Percentiles rank a stretch among this genome's conserved stretches.
Conservation (phyloP, 805 yeast genomes). For the Nakazawaea ernobii region DNA sequence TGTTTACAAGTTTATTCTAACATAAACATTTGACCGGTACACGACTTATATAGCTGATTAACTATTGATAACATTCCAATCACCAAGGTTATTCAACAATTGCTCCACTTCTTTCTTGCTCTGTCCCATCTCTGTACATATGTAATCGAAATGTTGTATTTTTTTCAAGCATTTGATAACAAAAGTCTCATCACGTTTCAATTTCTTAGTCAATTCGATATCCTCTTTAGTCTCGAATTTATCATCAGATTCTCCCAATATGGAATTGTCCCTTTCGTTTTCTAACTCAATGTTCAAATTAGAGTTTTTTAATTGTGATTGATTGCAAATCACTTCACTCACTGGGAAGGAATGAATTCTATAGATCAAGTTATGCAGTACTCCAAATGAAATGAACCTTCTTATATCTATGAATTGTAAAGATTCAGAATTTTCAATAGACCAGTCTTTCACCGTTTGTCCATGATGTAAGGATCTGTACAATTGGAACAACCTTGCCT, state of each 20-base stretch:
- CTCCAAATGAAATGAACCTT: conserved; percentile 82
- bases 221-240: conserved; percentile 17
- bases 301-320: not conserved
- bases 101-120: conserved; percentile 50
- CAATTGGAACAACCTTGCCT: conserved; percentile 61
- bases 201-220: conserved; percentile 16
- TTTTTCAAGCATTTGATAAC: conserved; percentile 43
- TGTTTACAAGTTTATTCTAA: not conserved
- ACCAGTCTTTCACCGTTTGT: conserved; percentile 77
- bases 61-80: conserved; percentile 40
- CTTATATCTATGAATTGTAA: conserved; percentile 72
- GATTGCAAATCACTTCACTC: conserved; percentile 31
- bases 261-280: conserved; percentile 10
- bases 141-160: conserved; percentile 53
- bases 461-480: conserved; percentile 79
- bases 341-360: conserved; percentile 76
- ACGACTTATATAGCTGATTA: conserved; percentile 8
- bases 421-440: conserved; percentile 50
- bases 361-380: conserved; percentile 74
- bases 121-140: conserved; percentile 63
- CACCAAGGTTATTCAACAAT: conserved; percentile 37
- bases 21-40: not conserved
- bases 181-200: conserved; percentile 25
- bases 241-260: conserved; percentile 19
- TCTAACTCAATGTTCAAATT: not conserved